Conservation (phyloP, 2,329 filamentous ascomycete species). For the Ophiostoma perfectum region DNA sequence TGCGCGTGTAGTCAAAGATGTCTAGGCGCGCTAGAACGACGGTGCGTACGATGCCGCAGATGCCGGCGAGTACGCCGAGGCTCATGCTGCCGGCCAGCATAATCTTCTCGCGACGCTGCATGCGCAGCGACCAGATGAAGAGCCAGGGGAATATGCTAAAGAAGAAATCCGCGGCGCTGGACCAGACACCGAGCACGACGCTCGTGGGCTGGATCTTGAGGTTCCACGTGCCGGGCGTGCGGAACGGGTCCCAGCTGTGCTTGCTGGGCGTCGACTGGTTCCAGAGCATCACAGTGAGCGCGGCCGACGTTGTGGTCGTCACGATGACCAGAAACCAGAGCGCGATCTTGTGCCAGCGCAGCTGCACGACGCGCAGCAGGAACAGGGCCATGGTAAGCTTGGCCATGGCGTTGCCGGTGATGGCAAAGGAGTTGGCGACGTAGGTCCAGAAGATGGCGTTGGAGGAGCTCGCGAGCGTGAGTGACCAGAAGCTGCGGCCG, state of each 20-base stretch:
- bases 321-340: conserved; percentile 31
- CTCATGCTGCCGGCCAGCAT: conserved; percentile 41
- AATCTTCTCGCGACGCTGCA: conserved; percentile 42
- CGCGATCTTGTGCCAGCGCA: conserved; percentile 33
- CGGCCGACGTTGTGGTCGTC: conserved; percentile 30
- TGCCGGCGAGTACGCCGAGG: conserved; percentile 28
- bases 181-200: conserved; percentile 37
- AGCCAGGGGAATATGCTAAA: conserved; percentile 41
- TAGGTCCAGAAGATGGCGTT: conserved; percentile 38
- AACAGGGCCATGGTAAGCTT: conserved; percentile 39
- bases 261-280: conserved; percentile 36
- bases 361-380: conserved; percentile 36
- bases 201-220: conserved; percentile 36
- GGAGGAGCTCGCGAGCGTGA: conserved; percentile 32
- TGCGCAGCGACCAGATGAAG: conserved; percentile 41
- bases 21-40: conserved; percentile 30
- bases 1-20: conserved; percentile 31
- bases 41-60: conserved; percentile 21
- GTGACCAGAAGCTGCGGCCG: conserved; percentile 33
- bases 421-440: conserved; percentile 35
- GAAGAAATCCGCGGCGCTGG: conserved; percentile 38
- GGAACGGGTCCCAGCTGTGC: conserved; percentile 36
- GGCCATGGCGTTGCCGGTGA: conserved; percentile 37
- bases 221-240: conserved; percentile 35
- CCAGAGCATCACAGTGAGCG: conserved; percentile 36